Evolutionary conservation across 495 filamentous ascomycete genomes (phyloP).

Genomic region (Haplographium delicatum): DNA sequence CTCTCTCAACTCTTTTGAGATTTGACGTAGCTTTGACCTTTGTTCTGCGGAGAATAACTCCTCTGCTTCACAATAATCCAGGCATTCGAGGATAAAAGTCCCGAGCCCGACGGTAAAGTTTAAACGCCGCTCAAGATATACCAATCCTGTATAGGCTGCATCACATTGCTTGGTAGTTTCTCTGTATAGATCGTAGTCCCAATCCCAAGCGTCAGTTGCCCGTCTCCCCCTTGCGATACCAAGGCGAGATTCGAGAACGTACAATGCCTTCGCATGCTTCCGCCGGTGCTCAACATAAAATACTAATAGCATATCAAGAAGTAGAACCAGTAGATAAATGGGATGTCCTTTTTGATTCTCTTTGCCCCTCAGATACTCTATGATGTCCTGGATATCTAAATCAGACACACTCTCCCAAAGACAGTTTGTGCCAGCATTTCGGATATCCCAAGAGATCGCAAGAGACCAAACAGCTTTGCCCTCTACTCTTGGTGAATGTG

Average conservation of each 20-base stretch:
- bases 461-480: constrained; percentile 6
- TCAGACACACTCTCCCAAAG: constrained; percentile 5
- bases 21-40: not conserved
- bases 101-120: not conserved
- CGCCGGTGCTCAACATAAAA: constrained; percentile 1
- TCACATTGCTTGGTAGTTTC: constrained; percentile 2
- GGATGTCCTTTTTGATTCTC: not conserved
- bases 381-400: not conserved
- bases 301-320: not conserved
- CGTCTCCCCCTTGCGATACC: not conserved
- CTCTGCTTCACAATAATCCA: not conserved
- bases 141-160: not conserved
- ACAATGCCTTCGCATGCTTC: not conserved
- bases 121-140: constrained; percentile 1
- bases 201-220: constrained; percentile 4
- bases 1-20: constrained; percentile 1
- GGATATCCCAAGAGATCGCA: not conserved
- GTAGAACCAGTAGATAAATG: not conserved
- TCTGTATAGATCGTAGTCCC: constrained; percentile 3
- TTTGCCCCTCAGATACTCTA: not conserved
- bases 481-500: not conserved
- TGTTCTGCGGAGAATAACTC: not conserved
- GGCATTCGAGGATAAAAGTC: not conserved
- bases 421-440: not conserved
- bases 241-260: not conserved